Evolutionary conservation across 2,329 filamentous ascomycete genomes (phyloP).

Genomic region (Aspergillus sp.): DNA sequence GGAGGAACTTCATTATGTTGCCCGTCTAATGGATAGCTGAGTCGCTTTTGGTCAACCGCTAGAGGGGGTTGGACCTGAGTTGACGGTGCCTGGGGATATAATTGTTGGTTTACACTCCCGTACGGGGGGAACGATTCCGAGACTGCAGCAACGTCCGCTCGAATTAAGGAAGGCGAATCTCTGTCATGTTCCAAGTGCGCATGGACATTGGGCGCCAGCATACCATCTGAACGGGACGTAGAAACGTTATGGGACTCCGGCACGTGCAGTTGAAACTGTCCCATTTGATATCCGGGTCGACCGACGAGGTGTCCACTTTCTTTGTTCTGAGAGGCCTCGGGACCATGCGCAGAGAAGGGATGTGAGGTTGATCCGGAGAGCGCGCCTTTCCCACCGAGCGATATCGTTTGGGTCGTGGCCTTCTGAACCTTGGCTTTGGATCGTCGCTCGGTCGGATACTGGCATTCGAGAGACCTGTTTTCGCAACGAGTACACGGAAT

Average conservation of each 20-base stretch:
- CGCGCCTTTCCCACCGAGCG: conserved; percentile 10
- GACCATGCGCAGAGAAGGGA: background rate
- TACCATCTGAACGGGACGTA: conserved; percentile 7
- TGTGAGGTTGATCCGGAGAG: conserved; percentile 12
- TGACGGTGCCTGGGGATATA: conserved; percentile 16
- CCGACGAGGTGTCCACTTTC: background rate
- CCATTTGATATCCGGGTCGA: conserved; percentile 16
- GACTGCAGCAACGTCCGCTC: conserved; percentile 9
- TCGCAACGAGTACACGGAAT: conserved; percentile 39
- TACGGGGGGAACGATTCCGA: conserved; percentile 17
- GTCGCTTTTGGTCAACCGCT: conserved; percentile 2
- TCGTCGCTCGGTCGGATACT: conserved; percentile 41
- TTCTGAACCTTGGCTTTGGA: conserved; percentile 32
- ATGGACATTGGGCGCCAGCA: background rate
- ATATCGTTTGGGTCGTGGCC: conserved; percentile 10
- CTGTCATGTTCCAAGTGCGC: background rate
- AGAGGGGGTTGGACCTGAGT: conserved; percentile 9
- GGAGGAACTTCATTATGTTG: conserved; percentile 11
- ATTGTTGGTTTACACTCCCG: conserved; percentile 4
- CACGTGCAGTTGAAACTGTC: conserved; percentile 26
- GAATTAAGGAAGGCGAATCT: conserved; percentile 1
- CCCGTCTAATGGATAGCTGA: conserved; percentile 12
- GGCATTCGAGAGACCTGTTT: conserved; percentile 37
- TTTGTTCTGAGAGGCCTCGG: background rate
- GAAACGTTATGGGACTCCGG: conserved; percentile 6